Percentiles rank a stretch among this genome's conserved stretches.
Conservation (phyloP, 148 eudicot genomes). For the Chenopodium quinoa region DNA sequence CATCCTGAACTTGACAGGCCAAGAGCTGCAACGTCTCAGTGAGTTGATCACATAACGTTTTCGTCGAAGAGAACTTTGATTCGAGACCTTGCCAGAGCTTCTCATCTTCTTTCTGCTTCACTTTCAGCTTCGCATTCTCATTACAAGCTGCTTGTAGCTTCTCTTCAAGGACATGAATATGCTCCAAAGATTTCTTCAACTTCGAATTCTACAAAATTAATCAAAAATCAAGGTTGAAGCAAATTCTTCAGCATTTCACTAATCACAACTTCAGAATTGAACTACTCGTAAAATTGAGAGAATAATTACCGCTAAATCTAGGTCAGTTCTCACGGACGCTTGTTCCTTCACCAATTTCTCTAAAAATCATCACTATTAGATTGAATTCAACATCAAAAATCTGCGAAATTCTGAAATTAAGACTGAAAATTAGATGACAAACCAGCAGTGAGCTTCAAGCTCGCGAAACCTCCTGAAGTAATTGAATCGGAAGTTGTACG, state of each 20-base stretch:
- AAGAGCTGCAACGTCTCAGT: constrained; percentile 76
- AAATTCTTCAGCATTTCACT: not conserved
- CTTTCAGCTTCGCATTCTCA: constrained; percentile 86
- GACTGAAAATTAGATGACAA: constrained; percentile 12
- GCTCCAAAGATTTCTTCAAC: constrained; percentile 72
- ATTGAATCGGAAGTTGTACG: constrained; percentile 51
- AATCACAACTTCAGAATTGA: constrained; percentile 6
- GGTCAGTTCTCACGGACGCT: constrained; percentile 80
- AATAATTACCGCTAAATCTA: constrained; percentile 69
- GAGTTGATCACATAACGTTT: constrained; percentile 71
- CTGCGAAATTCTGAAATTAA: not conserved
- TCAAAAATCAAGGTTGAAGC: not conserved
- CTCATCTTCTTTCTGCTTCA: constrained; percentile 86
- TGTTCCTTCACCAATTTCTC: constrained; percentile 95
- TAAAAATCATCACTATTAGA: constrained; percentile 31
- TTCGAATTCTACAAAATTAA: constrained; percentile 59
- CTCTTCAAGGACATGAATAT: constrained; percentile 61
- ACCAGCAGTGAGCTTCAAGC: constrained; percentile 91
- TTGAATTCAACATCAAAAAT: constrained; percentile 4
- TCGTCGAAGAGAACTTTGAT: constrained; percentile 81
- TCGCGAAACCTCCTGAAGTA: constrained; percentile 71
- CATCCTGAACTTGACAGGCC: constrained; percentile 75
- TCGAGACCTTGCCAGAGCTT: constrained; percentile 89
- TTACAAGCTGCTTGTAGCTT: constrained; percentile 74
- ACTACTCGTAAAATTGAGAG: constrained; percentile 6